These are phyloP conservation scores for Mytilinidion resinicola DNA, from an alignment of 495 filamentous ascomycete genomes.

Conservation along the genomic window DNA sequence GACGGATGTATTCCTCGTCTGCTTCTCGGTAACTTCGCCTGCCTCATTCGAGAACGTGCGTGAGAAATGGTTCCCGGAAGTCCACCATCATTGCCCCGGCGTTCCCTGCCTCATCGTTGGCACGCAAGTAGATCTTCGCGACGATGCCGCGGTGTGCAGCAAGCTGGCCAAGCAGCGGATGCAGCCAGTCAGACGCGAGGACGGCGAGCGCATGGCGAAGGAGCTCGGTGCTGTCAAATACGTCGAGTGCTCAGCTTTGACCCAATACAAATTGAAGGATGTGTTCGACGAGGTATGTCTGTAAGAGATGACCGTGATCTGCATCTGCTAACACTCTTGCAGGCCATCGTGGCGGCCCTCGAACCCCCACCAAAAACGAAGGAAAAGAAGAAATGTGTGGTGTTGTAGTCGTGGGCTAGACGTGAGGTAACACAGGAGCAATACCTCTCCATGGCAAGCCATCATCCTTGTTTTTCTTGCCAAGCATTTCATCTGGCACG, in stretches of 20 bases:
- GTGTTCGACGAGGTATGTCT: conserved; percentile 94
- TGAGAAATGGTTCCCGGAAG: conserved; percentile 98
- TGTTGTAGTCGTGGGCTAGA: conserved; percentile 8
- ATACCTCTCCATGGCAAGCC: background rate
- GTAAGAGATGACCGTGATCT: background rate
- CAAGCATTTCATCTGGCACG: conserved; percentile 10
- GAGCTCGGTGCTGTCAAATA: conserved; percentile 96
- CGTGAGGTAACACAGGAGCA: background rate
- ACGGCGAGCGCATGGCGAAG: conserved; percentile 93
- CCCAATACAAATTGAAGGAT: conserved; percentile 97
- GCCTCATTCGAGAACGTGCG: conserved; percentile 98
- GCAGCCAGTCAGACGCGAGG: conserved; percentile 81
- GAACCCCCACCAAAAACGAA: conserved; percentile 34
- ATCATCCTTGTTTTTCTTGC: background rate
- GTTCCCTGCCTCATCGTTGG: conserved; percentile 97
- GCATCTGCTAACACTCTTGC: conserved; percentile 7
- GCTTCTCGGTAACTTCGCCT: conserved; percentile 98
- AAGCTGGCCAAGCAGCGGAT: conserved; percentile 95
- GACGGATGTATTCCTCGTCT: conserved; percentile 97
- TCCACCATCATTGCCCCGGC: conserved; percentile 96
- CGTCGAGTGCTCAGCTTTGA: conserved; percentile 95
- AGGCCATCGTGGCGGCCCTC: conserved; percentile 41
- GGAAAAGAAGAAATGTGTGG: conserved; percentile 20
- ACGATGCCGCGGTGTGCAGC: conserved; percentile 79
- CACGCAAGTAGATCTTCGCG: conserved; percentile 92